Evolutionary conservation across 352 stramenopile genomes (phyloP).

Genomic region (Blastocystis sp.): DNA sequence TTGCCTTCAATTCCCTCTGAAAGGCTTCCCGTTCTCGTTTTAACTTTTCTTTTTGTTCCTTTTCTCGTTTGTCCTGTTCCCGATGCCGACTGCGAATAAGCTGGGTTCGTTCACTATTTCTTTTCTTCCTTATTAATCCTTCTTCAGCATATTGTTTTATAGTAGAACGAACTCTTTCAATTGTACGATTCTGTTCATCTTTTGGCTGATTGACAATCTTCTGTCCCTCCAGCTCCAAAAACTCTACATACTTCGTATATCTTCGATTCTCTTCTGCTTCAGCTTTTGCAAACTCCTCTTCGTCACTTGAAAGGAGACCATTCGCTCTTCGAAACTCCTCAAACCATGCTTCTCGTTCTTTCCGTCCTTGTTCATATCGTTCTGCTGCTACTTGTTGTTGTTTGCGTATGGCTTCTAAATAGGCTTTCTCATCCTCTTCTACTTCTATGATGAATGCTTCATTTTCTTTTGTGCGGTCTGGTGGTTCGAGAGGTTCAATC

Average conservation of each 20-base stretch:
- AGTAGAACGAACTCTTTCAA: background rate
- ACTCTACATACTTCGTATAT: constrained; percentile 8
- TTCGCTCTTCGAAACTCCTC: constrained; percentile 22
- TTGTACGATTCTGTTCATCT: background rate
- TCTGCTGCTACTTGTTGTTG: background rate
- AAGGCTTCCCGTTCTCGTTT: constrained; percentile 5
- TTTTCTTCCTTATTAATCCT: background rate
- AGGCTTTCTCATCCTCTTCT: background rate
- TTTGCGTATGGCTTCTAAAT: background rate
- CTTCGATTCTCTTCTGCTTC: constrained; percentile 9
- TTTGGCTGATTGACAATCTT: background rate
- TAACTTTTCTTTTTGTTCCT: background rate
- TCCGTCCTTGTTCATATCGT: background rate
- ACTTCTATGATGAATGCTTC: background rate
- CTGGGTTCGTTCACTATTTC: background rate
- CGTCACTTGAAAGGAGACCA: constrained; percentile 37
- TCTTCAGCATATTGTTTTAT: background rate
- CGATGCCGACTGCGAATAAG: background rate
- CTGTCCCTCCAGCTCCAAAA: background rate
- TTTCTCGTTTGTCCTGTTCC: constrained; percentile 2
- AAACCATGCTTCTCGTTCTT: constrained; percentile 1
- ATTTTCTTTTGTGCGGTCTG: background rate
- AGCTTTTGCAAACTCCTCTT: constrained; percentile 27
- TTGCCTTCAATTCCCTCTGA: background rate
- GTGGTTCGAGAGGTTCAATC: background rate